Evolutionary conservation across 1,139 yeast genomes (phyloP).

Genomic region (Candida dubliniensis): DNA sequence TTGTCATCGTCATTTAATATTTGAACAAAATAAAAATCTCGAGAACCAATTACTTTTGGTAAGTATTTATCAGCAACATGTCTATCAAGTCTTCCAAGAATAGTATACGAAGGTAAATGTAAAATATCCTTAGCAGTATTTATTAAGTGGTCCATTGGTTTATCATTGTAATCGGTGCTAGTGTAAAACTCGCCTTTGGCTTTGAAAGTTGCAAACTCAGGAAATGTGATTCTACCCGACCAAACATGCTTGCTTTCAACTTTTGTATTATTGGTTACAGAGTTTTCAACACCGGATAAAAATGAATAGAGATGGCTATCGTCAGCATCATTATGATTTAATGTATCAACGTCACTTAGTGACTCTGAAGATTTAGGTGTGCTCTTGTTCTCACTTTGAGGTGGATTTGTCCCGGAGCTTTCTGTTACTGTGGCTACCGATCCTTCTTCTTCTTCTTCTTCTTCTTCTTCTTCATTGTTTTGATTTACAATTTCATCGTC

Average conservation of each 20-base stretch:
- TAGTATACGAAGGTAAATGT: slow-evolving; percentile 34
- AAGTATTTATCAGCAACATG: slow-evolving; percentile 59
- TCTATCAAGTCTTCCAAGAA: slow-evolving; percentile 65
- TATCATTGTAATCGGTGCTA: slow-evolving; percentile 30
- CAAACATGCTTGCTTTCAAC: slow-evolving; percentile 33
- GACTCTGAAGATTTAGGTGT: slow-evolving; percentile 11
- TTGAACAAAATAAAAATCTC: slow-evolving; percentile 54
- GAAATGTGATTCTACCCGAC: slow-evolving; percentile 58
- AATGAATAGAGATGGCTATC: slow-evolving; percentile 1
- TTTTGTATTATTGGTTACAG: background rate
- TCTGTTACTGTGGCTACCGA: too few species aligned
- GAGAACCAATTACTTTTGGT: slow-evolving; percentile 39
- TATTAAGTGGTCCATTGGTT: slow-evolving; percentile 26
- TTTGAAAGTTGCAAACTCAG: slow-evolving; percentile 52
- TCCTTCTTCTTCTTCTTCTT: slow-evolving; percentile 14
- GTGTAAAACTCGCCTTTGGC: slow-evolving; percentile 47
- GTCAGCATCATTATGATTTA: background rate
- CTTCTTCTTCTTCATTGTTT: slow-evolving; percentile 19
- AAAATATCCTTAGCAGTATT: slow-evolving; percentile 34
- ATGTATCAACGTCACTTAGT: slow-evolving; percentile 15
- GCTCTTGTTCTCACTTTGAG: background rate
- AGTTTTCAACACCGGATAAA: slow-evolving; percentile 5
- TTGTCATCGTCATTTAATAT: slow-evolving; percentile 21
- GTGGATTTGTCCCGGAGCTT: too few species aligned
- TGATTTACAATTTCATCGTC: slow-evolving; percentile 23